Evolutionary conservation across 352 stramenopile species (phyloP), one percentile per base, ranked within the genome.

Genomic region (Blastocystis hominis): DNA sequence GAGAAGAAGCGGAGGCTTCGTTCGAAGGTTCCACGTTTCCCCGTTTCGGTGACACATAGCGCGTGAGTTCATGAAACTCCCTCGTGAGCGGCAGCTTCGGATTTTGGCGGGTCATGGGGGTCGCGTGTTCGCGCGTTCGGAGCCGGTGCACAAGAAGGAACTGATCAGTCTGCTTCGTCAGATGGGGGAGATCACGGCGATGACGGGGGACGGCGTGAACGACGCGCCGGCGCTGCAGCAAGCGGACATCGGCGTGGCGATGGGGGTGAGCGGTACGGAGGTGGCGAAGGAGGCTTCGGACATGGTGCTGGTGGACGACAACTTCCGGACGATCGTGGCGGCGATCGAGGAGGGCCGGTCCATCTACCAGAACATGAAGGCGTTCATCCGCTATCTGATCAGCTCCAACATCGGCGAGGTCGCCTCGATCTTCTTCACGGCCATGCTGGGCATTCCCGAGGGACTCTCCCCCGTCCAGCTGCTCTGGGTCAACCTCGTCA

Each of bases 401-500:
- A 97, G 93, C 80, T 98, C 94, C 75, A 99, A 99, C 92, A 98
- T 99, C 90, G 96, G 96, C 87, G 96, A 99, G 91, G 97, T 99
- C 50, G 95, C 94, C 50, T 96, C 96, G 3, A 98, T 99, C 87
- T 97, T 99, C 89, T 96, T 98, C 89, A 96, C 95, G 24, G 95
- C 95, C 3, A 91, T 96, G 10, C 91, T 98, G 42, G 96, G 97
- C 54, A 92, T 98, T 42, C 97, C 97, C 0, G 96, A 98, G 89
- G 94, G 94, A 34, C 91, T 99, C 30, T 98, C 96, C 75, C 95
- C 97, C 0, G 97, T 99, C 86, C 96, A 99, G 90, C 91, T 99
- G 13, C 91, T 99, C 13, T 99, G 96, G 96, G 95, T 99, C n/a
- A 99, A 99, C 91, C 91, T 99, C 20, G 96, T 99, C 47, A 99